A percentile compares a stretch with the other conserved stretches of the same genome.
Conservation (phyloP, 345 rosid genomes). For the Camelina hispida region DNA sequence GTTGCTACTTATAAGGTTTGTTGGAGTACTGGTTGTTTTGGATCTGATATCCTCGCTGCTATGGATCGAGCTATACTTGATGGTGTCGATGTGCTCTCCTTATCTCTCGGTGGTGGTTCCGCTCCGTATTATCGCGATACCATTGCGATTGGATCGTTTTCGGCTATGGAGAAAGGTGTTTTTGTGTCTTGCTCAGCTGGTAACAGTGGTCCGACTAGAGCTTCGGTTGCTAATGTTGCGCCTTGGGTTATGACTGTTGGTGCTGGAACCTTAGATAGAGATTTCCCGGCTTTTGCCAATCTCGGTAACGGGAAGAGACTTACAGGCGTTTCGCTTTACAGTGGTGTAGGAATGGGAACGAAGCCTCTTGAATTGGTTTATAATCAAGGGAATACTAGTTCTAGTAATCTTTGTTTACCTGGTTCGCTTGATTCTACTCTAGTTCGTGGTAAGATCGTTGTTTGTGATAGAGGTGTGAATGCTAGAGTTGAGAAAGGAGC, state of each 20-base stretch:
- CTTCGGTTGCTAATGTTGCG: conserved; percentile 75
- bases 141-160: conserved; percentile 71
- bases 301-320: conserved; percentile 58
- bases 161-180: conserved; percentile 82
- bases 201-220: conserved; percentile 68
- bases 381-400: conserved; percentile 45
- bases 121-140: conserved; percentile 68
- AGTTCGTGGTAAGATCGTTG: conserved; percentile 74
- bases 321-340: conserved; percentile 75
- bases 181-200: conserved; percentile 87
- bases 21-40: conserved; percentile 73
- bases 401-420: conserved; percentile 68
- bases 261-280: conserved; percentile 84
- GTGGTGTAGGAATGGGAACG: conserved; percentile 67
- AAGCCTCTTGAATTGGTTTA: conserved; percentile 62
- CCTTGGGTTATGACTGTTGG: conserved; percentile 98
- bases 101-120: conserved; percentile 83
- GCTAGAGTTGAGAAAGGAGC: conserved; percentile 84
- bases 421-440: conserved; percentile 64
- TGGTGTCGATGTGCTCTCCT: conserved; percentile 88
- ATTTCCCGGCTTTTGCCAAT: conserved; percentile 72
- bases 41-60: conserved; percentile 82
- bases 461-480: conserved; percentile 80
- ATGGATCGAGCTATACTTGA: conserved; percentile 77
- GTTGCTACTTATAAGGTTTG: conserved; percentile 88